Conservation (phyloP, 2,329 filamentous ascomycete genomes). For the Monosporascus ibericus region DNA sequence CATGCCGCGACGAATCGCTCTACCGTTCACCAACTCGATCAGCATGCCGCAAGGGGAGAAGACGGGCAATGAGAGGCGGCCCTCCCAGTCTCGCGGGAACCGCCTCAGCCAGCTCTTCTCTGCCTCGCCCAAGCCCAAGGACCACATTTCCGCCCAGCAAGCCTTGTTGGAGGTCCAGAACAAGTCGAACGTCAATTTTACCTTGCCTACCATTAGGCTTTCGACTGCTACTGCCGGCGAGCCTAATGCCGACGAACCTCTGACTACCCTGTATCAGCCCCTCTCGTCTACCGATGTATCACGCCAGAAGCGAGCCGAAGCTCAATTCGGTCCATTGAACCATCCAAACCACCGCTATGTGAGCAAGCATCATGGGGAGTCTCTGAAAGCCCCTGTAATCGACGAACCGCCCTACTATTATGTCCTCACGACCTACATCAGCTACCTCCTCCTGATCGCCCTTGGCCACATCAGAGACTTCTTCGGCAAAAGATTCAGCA, state of each 20-base stretch:
- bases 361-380: conserved; percentile 77
- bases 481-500: conserved; percentile 91
- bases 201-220: conserved; percentile 84
- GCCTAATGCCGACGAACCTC: conserved; percentile 62
- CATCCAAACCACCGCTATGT: conserved; percentile 80
- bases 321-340: conserved; percentile 84
- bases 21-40: conserved; percentile 47
- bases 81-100: conserved; percentile 63
- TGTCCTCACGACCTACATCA: conserved; percentile 95
- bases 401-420: conserved; percentile 97
- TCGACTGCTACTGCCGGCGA: conserved; percentile 78
- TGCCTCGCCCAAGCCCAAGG: conserved; percentile 69
- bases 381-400: conserved; percentile 76
- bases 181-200: conserved; percentile 59
- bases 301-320: conserved; percentile 69
- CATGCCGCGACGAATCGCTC: conserved; percentile 55
- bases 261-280: conserved; percentile 80
- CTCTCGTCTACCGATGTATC: conserved; percentile 78
- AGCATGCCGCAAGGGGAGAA: conserved; percentile 44
- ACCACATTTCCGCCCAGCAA: conserved; percentile 59
- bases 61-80: conserved; percentile 45
- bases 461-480: conserved; percentile 95
- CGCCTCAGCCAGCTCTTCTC: conserved; percentile 81
- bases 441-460: conserved; percentile 91
- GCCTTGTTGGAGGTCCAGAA: conserved; percentile 60